Conservation (phyloP, 75 land plant species). For the Pinus albicaulis region DNA sequence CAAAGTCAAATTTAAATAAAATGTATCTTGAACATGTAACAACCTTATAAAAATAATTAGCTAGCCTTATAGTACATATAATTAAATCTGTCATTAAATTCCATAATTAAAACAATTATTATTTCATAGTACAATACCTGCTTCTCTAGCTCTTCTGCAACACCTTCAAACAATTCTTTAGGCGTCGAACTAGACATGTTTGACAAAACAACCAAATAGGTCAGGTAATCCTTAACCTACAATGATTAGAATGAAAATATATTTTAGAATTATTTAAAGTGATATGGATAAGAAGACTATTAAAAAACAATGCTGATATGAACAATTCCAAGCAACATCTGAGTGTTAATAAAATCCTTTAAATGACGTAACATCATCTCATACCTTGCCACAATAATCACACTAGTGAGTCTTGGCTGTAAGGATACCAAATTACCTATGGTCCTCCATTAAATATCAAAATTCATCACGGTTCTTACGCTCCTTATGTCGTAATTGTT, state of each 20-base stretch:
- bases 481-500: slow-evolving; percentile 70
- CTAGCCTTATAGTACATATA: neutral
- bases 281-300: slow-evolving; percentile 9
- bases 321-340: neutral
- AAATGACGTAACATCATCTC: neutral
- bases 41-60: neutral
- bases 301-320: neutral
- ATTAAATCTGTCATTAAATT: neutral
- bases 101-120: neutral
- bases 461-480: slow-evolving; percentile 95
- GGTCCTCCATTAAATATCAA: slow-evolving; percentile 80
- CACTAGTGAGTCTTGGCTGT: slow-evolving; percentile 80
- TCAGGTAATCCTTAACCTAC: slow-evolving; percentile 74
- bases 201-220: slow-evolving; percentile 68
- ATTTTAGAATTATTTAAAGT: neutral
- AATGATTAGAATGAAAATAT: neutral
- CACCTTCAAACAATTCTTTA: slow-evolving; percentile 94
- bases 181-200: slow-evolving; percentile 88
- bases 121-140: slow-evolving; percentile 38
- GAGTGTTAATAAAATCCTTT: neutral
- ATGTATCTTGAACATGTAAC: neutral
- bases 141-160: slow-evolving; percentile 74
- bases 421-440: slow-evolving; percentile 62
- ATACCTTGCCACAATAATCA: slow-evolving; percentile 77
- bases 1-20: neutral